A percentile compares a stretch with the other conserved stretches of the same genome.
Evolutionary conservation across 208 protist species (phyloP).

Genomic region (Trypanosoma vivax): DNA sequence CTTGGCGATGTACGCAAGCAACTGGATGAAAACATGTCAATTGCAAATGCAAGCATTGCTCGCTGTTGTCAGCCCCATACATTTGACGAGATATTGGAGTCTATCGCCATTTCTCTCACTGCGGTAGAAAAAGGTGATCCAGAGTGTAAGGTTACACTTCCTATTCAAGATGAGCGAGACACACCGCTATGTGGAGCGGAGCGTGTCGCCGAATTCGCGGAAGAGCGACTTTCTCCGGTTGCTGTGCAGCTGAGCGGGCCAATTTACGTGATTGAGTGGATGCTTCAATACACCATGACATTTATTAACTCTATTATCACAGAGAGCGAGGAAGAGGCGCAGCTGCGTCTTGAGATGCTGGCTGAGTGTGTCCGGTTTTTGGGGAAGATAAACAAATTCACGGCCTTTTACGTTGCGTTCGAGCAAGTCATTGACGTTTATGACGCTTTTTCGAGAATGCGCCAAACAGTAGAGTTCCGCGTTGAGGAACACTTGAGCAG

Average conservation of each 20-base stretch:
- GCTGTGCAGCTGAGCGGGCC: slow-evolving; percentile 33
- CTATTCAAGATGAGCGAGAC: slow-evolving; percentile 21
- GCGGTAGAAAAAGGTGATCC: slow-evolving; percentile 59
- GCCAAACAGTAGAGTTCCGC: slow-evolving; percentile 35
- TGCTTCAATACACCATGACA: slow-evolving; percentile 78
- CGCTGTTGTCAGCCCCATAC: slow-evolving; percentile 37
- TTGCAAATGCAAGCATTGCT: slow-evolving; percentile 37
- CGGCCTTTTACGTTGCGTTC: slow-evolving; percentile 53
- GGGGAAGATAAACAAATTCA: slow-evolving; percentile 64
- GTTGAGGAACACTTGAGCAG: slow-evolving; percentile 38
- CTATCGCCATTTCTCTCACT: slow-evolving; percentile 30
- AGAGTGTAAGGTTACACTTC: slow-evolving; percentile 30
- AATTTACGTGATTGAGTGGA: slow-evolving; percentile 72
- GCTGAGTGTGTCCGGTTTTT: slow-evolving; percentile 66
- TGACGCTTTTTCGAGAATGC: slow-evolving; percentile 43
- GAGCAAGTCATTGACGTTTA: slow-evolving; percentile 64
- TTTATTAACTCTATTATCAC: slow-evolving; percentile 56
- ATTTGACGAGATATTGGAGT: slow-evolving; percentile 51
- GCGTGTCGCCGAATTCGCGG: slow-evolving; percentile 49
- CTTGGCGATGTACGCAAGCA: slow-evolving; percentile 36
- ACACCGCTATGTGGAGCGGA: slow-evolving; percentile 49
- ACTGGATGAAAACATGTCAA: slow-evolving; percentile 50
- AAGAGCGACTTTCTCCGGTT: slow-evolving; percentile 32
- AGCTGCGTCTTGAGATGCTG: slow-evolving; percentile 54
- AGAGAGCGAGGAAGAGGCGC: slow-evolving; percentile 41